Base-by-base conservation (phyloP, 495 filamentous ascomycete genomes). In the Penicillium steckii region DNA sequence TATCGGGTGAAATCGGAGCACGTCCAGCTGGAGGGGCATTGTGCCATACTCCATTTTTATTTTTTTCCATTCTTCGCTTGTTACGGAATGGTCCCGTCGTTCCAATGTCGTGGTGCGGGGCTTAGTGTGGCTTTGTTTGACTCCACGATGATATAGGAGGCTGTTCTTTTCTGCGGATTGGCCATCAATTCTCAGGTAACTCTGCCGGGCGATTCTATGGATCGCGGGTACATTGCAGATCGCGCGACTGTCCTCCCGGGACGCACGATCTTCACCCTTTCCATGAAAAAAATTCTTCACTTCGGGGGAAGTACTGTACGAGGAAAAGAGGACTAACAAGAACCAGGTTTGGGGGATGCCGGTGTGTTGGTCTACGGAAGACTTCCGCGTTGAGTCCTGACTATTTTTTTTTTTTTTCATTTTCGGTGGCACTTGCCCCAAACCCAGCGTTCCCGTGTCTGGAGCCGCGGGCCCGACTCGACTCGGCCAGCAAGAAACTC, bases 121-220 rank as follows among this genome's bases (percentile, higher is more conserved):
- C 50, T 53, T 57, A 57, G 52, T 60, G 56, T 42, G 42, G 41
- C 44, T 59, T 55, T 38, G 45, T 40, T 5, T 27, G 46, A 17
- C 49, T 50, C 59, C 59, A 62, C 53, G 56, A 55, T 59, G 62
- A 62, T 55, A 48, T 57, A 47, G 55, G 50, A 46, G 56, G 49
- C 40, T 30, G 35, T 51, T 48, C 10, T 35, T 35, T 35, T 35
- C 13, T 35, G 32, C 32, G 32, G n/a, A 35, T 50, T 42, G 17
- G 24, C 25, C 17, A 30, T 18, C 15, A 2, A 38, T 46, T 19
- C n/a, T 21, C 15, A 26, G 47, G 38, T 37, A 47, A 25, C 19
- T 51, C 12, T 38, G 44, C 37, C 33, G 24, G 27, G 24, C 19
- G 32, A 33, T 46, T 43, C 47, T 42, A 56, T 40, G 53, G 48